Base-by-base conservation (phyloP, 306 rosid genomes). In the Hippophae gyantsensis region DNA sequence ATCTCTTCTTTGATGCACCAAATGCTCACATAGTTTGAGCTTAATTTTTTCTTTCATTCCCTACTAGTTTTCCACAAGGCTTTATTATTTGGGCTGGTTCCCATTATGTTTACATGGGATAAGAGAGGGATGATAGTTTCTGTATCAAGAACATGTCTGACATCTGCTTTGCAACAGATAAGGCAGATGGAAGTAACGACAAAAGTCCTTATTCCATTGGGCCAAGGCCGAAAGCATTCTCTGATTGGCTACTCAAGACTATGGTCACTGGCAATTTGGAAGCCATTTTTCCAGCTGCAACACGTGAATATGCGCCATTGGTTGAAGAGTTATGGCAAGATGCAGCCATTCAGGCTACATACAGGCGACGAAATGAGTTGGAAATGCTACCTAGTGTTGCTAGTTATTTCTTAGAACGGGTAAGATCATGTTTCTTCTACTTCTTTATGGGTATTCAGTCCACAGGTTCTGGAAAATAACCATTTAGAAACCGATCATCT, bases 191-290 rank as follows among this genome's bases (percentile, higher is more conserved):
- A 42, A 67, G 12, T 69, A 66, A 79, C 14, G 64, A 55, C 58
- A 78, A 80, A 76, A 82, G 70, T 52, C 76, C 76, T 38, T 93
- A 88, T 63, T 84, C 95, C 56, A 72, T 88, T 77, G 93, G 96
- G 43, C 86, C 88, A 49, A 93, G 94, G 80, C 78, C 77, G 73
- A 88, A 86, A 79, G 87, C 94, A 41, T 93, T 93, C 82, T 93
- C 99, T 48, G 99, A 93, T 69, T 93, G 97, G 97, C 86, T 93
- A 63, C 99, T 93, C 60, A 93, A 86, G 86, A 84, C 83, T 44
- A 93, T 88, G 93, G 96, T 76, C 46, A 73, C 85, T 0, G 99
- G 99, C 72, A 84, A 84, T 75, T 78, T 93, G 72, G 99, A 88
- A 76, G 86, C 86, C 54, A 82, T 93, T 70, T 93, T 93, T 72